These are phyloP conservation scores for Podila verticillata DNA, from an alignment of 192 early-diverging fungal genomes.

Conservation along the genomic window DNA sequence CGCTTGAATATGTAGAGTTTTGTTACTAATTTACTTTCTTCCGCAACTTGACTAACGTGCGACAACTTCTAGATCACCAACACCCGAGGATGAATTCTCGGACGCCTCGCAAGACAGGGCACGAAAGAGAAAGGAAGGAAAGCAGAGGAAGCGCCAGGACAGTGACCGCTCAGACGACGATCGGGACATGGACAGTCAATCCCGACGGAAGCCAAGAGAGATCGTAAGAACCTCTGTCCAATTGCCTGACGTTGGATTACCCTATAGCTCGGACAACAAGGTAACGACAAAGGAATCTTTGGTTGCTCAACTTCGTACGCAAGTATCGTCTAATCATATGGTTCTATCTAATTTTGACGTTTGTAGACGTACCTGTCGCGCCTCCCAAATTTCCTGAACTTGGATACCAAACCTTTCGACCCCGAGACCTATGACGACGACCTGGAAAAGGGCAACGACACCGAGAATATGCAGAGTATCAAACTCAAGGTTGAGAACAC, in stretches of 20 bases:
- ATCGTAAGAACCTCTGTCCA: conserved; percentile 31
- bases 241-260: conserved; percentile 38
- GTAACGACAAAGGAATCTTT: background rate
- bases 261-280: conserved; percentile 41
- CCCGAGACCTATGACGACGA: conserved; percentile 61
- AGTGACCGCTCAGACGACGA: conserved; percentile 29
- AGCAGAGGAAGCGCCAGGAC: conserved; percentile 22
- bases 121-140: conserved; percentile 33
- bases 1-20: background rate
- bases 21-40: no score
- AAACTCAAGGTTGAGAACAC: conserved; percentile 72
- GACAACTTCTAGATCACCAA: conserved; percentile 15
- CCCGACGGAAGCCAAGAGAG: conserved; percentile 18
- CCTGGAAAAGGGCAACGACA: conserved; percentile 50
- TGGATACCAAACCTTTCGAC: conserved; percentile 73
- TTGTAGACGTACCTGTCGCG: conserved; percentile 55
- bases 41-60: background rate
- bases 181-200: conserved; percentile 13
- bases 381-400: conserved; percentile 74
- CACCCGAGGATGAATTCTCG: conserved; percentile 30
- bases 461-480: conserved; percentile 47
- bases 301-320: background rate
- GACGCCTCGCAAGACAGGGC: conserved; percentile 26
- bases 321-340: background rate
- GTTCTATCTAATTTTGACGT: background rate